Percentiles rank a stretch among this genome's conserved stretches.
These are phyloP conservation scores for Fistulifera solaris DNA, from an alignment of 108 stramenopile genomes.

Conservation along the genomic window DNA sequence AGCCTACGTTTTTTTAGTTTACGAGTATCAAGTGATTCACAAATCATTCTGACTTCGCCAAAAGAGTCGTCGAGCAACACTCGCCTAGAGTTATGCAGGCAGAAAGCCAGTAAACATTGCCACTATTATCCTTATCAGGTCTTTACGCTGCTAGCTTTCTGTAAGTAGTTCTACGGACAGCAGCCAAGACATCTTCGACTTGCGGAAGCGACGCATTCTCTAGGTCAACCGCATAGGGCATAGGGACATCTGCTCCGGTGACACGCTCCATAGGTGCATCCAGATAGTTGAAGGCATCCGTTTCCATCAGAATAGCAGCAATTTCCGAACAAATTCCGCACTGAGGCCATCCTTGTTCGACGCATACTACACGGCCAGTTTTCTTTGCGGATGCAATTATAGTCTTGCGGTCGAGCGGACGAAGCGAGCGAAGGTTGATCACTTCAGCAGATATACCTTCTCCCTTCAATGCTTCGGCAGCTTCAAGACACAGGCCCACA, in stretches of 20 bases:
- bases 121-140: too few species aligned
- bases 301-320: slow-evolving; percentile 91
- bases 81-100: too few species aligned
- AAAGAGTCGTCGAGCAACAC: too few species aligned
- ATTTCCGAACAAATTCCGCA: slow-evolving; percentile 97
- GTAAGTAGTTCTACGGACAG: slow-evolving; percentile 77
- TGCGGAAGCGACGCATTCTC: slow-evolving; percentile 91
- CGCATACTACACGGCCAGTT: slow-evolving; percentile 89
- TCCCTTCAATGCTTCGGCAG: slow-evolving; percentile 76
- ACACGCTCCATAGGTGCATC: slow-evolving; percentile 98
- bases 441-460: slow-evolving; percentile 89
- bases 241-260: slow-evolving; percentile 98
- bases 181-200: slow-evolving; percentile 84
- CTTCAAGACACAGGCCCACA: slow-evolving; percentile 89
- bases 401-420: slow-evolving; percentile 93
- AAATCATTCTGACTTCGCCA: too few species aligned
- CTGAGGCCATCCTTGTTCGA: slow-evolving; percentile 99
- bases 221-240: slow-evolving; percentile 95
- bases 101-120: too few species aligned
- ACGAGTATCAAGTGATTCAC: too few species aligned
- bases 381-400: slow-evolving; percentile 92
- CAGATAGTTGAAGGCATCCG: slow-evolving; percentile 97
- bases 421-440: slow-evolving; percentile 90
- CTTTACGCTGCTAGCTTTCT: slow-evolving; percentile 72
- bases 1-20: too few species aligned